Evolutionary conservation across 2,329 filamentous ascomycete species (phyloP), one percentile per base, ranked within the genome.

Genomic region (Waltergamsia citrina): DNA sequence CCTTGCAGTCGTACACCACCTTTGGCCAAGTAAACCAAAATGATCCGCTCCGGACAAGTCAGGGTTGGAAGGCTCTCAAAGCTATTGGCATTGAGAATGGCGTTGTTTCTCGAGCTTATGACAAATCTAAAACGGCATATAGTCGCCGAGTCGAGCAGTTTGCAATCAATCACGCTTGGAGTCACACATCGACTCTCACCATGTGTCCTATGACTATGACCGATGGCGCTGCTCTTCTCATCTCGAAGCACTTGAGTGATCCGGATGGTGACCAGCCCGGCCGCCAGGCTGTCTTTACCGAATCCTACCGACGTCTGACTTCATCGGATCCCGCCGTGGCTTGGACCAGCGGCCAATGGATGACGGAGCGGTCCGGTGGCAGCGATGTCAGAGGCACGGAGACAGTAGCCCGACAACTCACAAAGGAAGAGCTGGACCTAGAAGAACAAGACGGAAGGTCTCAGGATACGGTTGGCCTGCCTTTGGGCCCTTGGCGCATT

Each of bases 301-400:
- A 70, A 26, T 71, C 70, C 4, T 74, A 67, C 41, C 47, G 55
- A 6, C 67, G 67, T 10, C 56, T 83, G 4, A 71, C 60, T 2
- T 72, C 68, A 4, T 60, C 69, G 5, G 63, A 79, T 17, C 47
- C 55, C 0, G 28, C 20, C 4, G 42, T 54, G 14, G 71, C 73
- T 1, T 85, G 80, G 81, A 85, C 79, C 1, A 81, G 72, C 26
- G 80, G 80, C 0, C 81, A 85, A 50, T 85, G 81, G 81, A 85
- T 85, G 81, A 85, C 81, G 0, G 80, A 85, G 44, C 65, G 80
- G 3, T 65, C 67, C 0, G 80, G 80, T 2, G 81, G 80, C 0
- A 81, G 76, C 41, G 81, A 85, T 45, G 77, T 85, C 2, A 74
- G 74, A 4, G 65, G 69, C 24, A 82, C 76, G 0, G 80, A 85